Percentiles rank a stretch among this genome's conserved stretches.
phyloP scores from a whole-genome alignment of 2,329 filamentous ascomycete species.

The Podosphaera fusca region DNA sequence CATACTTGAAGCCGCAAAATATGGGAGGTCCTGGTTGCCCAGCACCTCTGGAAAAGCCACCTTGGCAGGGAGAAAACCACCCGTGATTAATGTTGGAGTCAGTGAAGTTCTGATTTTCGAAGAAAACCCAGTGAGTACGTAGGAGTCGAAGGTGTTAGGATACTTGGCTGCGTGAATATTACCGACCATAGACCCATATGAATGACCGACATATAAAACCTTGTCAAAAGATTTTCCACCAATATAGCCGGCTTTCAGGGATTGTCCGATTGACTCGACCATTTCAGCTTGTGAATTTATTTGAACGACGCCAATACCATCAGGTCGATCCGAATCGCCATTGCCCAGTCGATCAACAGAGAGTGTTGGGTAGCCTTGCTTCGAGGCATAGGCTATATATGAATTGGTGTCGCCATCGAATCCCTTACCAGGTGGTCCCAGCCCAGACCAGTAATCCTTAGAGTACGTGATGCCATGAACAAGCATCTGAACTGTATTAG shows the following conservation, averaged over 20 bases:
- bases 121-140: constrained; percentile 12
- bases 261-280: constrained; percentile 6
- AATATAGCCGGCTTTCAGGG: neutral
- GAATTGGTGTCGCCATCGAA: neutral
- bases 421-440: neutral
- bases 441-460: constrained; percentile 2
- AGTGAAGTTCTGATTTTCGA: neutral
- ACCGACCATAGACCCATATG: constrained; percentile 10
- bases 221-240: constrained; percentile 6
- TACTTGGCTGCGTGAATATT: constrained; percentile 10
- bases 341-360: constrained; percentile 13
- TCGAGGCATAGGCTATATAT: constrained; percentile 9
- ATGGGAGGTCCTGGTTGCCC: neutral
- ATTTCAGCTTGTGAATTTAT: constrained; percentile 9
- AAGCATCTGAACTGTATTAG: constrained; percentile 8
- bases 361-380: constrained; percentile 11
- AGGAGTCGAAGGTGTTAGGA: constrained; percentile 10
- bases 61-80: neutral
- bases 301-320: constrained; percentile 10
- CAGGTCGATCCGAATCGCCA: constrained; percentile 9
- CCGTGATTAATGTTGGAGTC: neutral
- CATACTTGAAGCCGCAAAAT: neutral
- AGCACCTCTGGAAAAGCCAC: neutral
- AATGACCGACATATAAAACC: constrained; percentile 13
- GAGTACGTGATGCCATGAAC: constrained; percentile 11